Conservation (phyloP, 2,329 filamentous ascomycete species). For the Hypoxylon sp. region DNA sequence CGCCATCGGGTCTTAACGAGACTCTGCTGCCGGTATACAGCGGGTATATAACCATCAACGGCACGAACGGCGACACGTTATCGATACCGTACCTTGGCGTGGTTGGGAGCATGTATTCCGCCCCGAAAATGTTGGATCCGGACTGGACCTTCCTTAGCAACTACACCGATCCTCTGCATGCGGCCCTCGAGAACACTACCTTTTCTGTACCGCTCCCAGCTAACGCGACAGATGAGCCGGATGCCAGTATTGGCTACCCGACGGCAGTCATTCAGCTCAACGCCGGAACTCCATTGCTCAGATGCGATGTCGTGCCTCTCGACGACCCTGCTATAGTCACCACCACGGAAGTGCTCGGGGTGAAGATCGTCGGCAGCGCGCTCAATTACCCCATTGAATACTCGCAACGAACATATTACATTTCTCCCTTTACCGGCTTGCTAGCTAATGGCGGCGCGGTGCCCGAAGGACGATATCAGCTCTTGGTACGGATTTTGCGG, state of each 20-base stretch:
- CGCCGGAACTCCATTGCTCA: slow-evolving; percentile 39
- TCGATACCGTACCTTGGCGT: slow-evolving; percentile 57
- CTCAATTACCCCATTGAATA: slow-evolving; percentile 37
- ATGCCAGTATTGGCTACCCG: slow-evolving; percentile 19
- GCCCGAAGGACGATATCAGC: slow-evolving; percentile 43
- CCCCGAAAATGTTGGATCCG: slow-evolving; percentile 28
- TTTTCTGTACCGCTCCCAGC: slow-evolving; percentile 40
- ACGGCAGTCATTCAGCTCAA: slow-evolving; percentile 13
- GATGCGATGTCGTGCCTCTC: slow-evolving; percentile 42
- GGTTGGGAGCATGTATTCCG: slow-evolving; percentile 45
- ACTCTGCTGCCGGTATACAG: slow-evolving; percentile 56
- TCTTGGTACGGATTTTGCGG: slow-evolving; percentile 43
- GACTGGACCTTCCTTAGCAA: slow-evolving; percentile 12
- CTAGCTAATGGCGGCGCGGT: slow-evolving; percentile 42
- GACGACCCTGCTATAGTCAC: slow-evolving; percentile 19
- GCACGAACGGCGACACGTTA: slow-evolving; percentile 53
- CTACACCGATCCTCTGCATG: slow-evolving; percentile 16
- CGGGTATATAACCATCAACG: slow-evolving; percentile 57
- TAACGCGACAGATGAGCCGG: background rate
- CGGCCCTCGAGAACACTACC: slow-evolving; percentile 38
- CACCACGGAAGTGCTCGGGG: background rate
- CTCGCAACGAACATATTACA: slow-evolving; percentile 12
- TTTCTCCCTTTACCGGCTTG: slow-evolving; percentile 40
- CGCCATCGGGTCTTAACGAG: slow-evolving; percentile 46
- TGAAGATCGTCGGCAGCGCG: background rate